Percentiles rank a stretch among this genome's conserved stretches.
Evolutionary conservation across 257 asterid genomes (phyloP).

Genomic region (Solanum sejunctum): DNA sequence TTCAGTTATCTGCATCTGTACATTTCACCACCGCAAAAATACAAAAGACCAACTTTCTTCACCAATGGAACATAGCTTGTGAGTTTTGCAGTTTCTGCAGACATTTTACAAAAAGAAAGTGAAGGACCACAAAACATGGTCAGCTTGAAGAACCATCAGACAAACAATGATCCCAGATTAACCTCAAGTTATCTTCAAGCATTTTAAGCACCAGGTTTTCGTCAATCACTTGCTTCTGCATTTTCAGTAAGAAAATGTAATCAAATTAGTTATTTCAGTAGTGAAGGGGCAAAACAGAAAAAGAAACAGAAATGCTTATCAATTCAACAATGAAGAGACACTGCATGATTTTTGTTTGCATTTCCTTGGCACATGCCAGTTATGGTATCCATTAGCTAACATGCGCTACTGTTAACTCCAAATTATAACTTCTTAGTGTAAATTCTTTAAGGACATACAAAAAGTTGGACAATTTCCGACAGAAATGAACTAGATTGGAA

Average conservation of each 20-base stretch:
- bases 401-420: background rate
- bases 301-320: background rate
- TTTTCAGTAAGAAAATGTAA: background rate
- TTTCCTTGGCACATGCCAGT: background rate
- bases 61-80: background rate
- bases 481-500: background rate
- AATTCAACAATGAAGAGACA: background rate
- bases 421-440: background rate
- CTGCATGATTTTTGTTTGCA: background rate
- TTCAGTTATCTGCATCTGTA: background rate
- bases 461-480: background rate
- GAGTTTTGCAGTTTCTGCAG: background rate
- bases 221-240: constrained; percentile 21
- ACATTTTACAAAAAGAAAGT: background rate
- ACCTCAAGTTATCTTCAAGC: constrained; percentile 24
- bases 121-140: background rate
- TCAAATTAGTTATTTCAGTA: background rate
- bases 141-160: constrained; percentile 4
- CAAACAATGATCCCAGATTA: constrained; percentile 30
- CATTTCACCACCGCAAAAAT: background rate
- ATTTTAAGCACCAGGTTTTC: constrained; percentile 12
- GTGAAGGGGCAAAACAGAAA: background rate
- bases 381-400: background rate
- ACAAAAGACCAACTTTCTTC: background rate
- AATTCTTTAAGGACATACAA: background rate